Evolutionary conservation across 768 basidiomycete species (phyloP), one percentile per base, ranked within the genome.

Genomic region (Russula sp.): DNA sequence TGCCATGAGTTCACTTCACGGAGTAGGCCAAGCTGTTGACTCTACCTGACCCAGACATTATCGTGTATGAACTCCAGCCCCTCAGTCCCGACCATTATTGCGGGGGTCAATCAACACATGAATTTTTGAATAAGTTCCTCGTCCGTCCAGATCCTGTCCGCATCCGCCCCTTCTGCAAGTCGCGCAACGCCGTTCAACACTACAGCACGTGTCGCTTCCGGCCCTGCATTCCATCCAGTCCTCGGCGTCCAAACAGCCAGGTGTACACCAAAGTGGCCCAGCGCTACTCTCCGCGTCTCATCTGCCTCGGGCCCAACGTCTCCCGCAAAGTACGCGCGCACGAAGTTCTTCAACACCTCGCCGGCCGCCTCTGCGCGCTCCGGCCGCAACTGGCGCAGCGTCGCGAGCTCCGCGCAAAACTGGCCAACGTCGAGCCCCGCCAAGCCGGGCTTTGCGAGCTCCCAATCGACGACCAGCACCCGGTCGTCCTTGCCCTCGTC

Each of bases 391-490:
- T 77, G 73, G 56, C 77, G 74, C 27, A 86, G 69, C 27, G 77
- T 74, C 69, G 80, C 74, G 59, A 88, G 70, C 70, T 88, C 87
- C 4, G 83, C 85, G 60, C 78, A 80, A 62, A 88, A 79, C 65
- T 88, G 86, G 1, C 86, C 86, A 20, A 88, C 70, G 54, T 88
- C 87, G 6, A 83, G 64, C 4, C 80, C 84, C 5, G 79, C 75
- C 32, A 84, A 60, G n/a, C 87, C 85, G 0, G 80, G 75, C 72
- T 79, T 86, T 42, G 77, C 72, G 10, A 86, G 52, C 67, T 89
- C 87, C 87, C 87, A 88, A 71, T 88, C 87, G 50, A 88, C 67
- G 40, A 87, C 75, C 47, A 75, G 78, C 13, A 37, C 37, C 14
- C 75, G 75, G 7, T 70, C 70, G 13, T 47, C n/a, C 0, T 48